Percentiles rank a stretch among this genome's conserved stretches.
These are phyloP conservation scores for Sugiyamaella japonica DNA, from an alignment of 1,139 yeast species.

Conservation along the genomic window DNA sequence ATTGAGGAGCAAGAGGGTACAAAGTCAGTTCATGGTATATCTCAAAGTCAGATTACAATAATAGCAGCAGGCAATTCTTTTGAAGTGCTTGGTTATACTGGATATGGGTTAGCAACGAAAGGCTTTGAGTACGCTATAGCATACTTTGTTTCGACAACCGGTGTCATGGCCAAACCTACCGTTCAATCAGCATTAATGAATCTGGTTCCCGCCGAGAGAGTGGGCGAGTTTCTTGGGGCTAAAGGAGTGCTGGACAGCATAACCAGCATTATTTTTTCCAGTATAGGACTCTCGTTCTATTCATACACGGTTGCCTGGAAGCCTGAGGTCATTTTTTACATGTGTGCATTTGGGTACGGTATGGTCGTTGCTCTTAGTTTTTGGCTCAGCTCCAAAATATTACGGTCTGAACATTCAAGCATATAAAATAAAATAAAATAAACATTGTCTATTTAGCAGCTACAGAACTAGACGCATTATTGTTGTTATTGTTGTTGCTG, in stretches of 20 bases:
- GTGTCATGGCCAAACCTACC: conserved; percentile 31
- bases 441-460: conserved; percentile 11
- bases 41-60: conserved; percentile 24
- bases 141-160: conserved; percentile 30
- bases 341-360: conserved; percentile 27
- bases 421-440: not conserved
- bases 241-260: conserved; percentile 30
- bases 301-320: conserved; percentile 27
- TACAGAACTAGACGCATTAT: conserved; percentile 4
- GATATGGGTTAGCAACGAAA: conserved; percentile 26
- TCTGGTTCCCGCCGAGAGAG: conserved; percentile 24
- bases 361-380: conserved; percentile 23
- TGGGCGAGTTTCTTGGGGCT: conserved; percentile 30
- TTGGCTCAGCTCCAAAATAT: conserved; percentile 2
- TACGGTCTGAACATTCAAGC: not conserved
- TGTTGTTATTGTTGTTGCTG: not conserved
- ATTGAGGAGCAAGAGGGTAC: not conserved
- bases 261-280: conserved; percentile 24
- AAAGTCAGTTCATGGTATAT: conserved; percentile 14
- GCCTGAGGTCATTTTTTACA: conserved; percentile 28
- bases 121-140: conserved; percentile 24
- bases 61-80: conserved; percentile 26
- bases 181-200: conserved; percentile 29
- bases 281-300: conserved; percentile 27
- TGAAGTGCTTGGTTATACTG: conserved; percentile 28